Base-by-base conservation (phyloP, 1,284 basidiomycete genomes). In the Malassezia pachydermatis region DNA sequence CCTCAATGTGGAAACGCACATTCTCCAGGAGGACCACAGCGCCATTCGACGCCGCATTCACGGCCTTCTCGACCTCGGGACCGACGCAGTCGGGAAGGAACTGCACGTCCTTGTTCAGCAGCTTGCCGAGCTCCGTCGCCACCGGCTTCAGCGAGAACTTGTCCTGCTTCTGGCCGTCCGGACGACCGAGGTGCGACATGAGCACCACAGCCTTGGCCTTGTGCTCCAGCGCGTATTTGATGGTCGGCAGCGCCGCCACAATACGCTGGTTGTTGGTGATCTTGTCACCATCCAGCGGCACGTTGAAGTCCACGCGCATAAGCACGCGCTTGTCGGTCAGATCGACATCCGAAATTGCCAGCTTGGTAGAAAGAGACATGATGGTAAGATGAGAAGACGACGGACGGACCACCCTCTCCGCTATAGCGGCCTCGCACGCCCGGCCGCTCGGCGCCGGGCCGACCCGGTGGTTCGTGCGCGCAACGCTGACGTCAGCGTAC, bases 151-250 rank as follows among this genome's bases (percentile, higher is more conserved):
- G 81, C 17, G 88, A 88, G 78, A 87, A 95, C 73, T 96, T 96
- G 52, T 79, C 75, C 64, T 84, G 83, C 55, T 81, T 80, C 72
- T 88, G 84, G 68, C 94, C 92, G 73, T 98, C 88, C 17, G 92
- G 94, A 58, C 94, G 86, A 41, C 92, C 94, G 57, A 98, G 81
- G 76, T 98, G 92, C 65, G 90, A 96, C 88, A 95, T 95, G 72
- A 98, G 81, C 63, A 89, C 79, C 72, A 96, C 82, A 46, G 80
- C 78, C 64, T 82, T 80, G 55, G 90, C 88, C 56, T 83, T 84
- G 61, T 88, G 79, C 45, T 90, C 83, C 57, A 96, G 78, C 23
- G 92, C 88, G 75, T 92, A 89, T 76, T 87, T 82, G 76, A 98
- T 86, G 30, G 92, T 95, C 34, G 94, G 94, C 49, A 98, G 77